These are phyloP conservation scores for Pythium volutum DNA, from an alignment of 352 stramenopile genomes.

Conservation along the genomic window DNA sequence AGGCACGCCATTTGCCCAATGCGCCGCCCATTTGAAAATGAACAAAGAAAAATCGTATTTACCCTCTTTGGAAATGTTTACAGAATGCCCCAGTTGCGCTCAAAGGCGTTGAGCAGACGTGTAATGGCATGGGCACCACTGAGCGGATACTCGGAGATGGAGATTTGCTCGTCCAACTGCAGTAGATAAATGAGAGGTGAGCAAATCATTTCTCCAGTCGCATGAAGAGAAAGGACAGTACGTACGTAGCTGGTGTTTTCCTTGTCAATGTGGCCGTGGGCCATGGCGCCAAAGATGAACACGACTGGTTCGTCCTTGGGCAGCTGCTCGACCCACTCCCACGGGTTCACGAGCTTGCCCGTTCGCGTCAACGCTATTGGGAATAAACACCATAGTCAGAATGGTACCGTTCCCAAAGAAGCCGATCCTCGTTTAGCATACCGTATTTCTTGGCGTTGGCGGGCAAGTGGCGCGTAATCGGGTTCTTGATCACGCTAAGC, in stretches of 20 bases:
- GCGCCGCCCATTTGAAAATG: constrained; percentile 12
- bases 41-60: constrained; percentile 58
- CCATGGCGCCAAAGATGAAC: constrained; percentile 98
- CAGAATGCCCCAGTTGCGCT: constrained; percentile 98
- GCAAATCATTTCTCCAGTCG: background rate
- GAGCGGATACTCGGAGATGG: constrained; percentile 97
- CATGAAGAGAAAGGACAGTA: background rate
- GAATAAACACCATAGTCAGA: background rate
- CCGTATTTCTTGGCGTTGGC: constrained; percentile 94
- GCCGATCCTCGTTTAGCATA: constrained; percentile 14
- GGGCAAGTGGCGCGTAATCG: constrained; percentile 95
- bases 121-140: constrained; percentile 96
- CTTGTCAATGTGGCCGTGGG: constrained; percentile 94
- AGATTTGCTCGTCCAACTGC: constrained; percentile 94
- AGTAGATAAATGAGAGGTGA: constrained; percentile 14
- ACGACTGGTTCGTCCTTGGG: constrained; percentile 92
- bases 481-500: constrained; percentile 99
- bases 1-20: constrained; percentile 74
- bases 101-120: constrained; percentile 96
- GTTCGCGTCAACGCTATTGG: constrained; percentile 88
- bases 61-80: constrained; percentile 42
- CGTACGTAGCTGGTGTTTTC: constrained; percentile 96
- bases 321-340: constrained; percentile 92
- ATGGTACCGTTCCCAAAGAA: background rate
- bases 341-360: constrained; percentile 94